phyloP scores from a whole-genome alignment of 306 rosid genomes.

The Quercus ilex region DNA sequence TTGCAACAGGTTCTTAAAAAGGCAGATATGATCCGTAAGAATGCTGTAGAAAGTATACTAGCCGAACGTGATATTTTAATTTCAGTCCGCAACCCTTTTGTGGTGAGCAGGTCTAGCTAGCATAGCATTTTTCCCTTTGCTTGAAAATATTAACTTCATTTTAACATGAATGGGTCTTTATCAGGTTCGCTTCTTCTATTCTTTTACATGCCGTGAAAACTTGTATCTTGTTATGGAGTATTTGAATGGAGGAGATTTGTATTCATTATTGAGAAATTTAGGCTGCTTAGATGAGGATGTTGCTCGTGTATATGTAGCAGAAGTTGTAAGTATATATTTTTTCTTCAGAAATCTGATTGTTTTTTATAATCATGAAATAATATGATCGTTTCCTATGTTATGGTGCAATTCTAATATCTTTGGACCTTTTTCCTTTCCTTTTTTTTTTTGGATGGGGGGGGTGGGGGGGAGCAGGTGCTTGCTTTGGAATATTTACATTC shows the following conservation, averaged over 20 bases:
- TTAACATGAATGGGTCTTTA: constrained; percentile 25
- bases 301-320: constrained; percentile 95
- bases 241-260: constrained; percentile 95
- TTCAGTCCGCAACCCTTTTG: constrained; percentile 98
- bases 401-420: background rate
- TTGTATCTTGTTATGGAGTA: constrained; percentile 99
- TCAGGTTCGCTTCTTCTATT: constrained; percentile 99
- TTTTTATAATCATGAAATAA: background rate
- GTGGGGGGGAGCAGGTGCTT: constrained; percentile 55
- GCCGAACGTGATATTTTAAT: constrained; percentile 99
- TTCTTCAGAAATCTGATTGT: constrained; percentile 1
- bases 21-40: constrained; percentile 98
- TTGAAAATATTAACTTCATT: constrained; percentile 15
- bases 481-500: constrained; percentile 98
- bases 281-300: constrained; percentile 95
- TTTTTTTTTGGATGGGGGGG: background rate
- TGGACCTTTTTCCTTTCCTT: background rate
- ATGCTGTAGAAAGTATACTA: constrained; percentile 98
- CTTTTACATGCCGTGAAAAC: constrained; percentile 94
- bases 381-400: background rate
- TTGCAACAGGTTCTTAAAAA: constrained; percentile 81
- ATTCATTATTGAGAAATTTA: constrained; percentile 91
- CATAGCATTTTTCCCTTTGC: constrained; percentile 17
- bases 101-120: constrained; percentile 76
- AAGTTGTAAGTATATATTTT: constrained; percentile 64